Evolutionary conservation across 371 early-diverging fungal species (phyloP), one percentile per base, ranked within the genome.

Genomic region (Quaeritorhiza haematococci): DNA sequence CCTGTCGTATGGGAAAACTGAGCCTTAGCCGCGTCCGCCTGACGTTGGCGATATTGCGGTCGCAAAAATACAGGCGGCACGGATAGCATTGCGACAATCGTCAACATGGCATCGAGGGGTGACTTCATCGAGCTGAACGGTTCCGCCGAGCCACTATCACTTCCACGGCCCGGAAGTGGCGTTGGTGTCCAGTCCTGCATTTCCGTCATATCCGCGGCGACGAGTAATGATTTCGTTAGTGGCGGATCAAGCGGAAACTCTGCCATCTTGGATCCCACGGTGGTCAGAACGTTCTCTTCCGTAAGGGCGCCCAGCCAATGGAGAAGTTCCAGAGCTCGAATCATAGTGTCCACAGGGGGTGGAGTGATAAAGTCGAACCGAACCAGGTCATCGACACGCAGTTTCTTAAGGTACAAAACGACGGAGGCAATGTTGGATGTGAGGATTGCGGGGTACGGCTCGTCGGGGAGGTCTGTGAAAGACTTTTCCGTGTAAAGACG

Each of bases 281-380:
- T 69, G 3, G 96, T 97, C 49, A 97, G 62, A 49, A 89, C 82
- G 53, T 91, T 90, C 59, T 91, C 91, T 51, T 90, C 88, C 57
- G 92, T 87, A 33, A 97, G 69, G 4, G 92, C 94, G 7, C 86
- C 94, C n/a, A 97, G 73, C 58, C 85, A 90, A 62, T 93, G 86
- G 26, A 97, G 76, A 47, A 91, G 63, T 71, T 94, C 94, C 26
- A 94, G 74, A 1, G 94, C 94, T 55, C 94, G 81, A 89, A 91
- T 93, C 58, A 93, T 62, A 1, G 91, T 91, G 67, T 94, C 93
- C 7, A 90, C 89, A 0, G 92, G 90, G 29, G 95, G 95, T 26
- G 90, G 89, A 56, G 93, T 94, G 91, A 93, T 91, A 51, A 92
- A 91, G 64, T 94, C 93, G 70, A 96, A 92, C 56, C 91, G 91